Evolutionary conservation across 768 basidiomycete genomes (phyloP).

Genomic region (Holtermannia corniformis): DNA sequence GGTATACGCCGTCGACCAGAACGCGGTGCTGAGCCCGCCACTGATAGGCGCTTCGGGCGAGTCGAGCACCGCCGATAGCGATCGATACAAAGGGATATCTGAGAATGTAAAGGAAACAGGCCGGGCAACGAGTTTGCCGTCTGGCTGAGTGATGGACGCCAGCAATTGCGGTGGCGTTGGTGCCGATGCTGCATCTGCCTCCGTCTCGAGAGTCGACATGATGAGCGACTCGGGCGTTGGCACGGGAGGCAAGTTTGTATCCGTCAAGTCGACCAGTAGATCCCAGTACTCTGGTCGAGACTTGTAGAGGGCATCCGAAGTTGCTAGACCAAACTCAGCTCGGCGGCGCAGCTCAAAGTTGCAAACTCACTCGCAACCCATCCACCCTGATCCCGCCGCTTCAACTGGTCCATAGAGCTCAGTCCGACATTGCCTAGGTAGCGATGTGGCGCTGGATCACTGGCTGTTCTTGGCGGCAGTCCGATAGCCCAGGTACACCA

Average conservation of each 20-base stretch:
- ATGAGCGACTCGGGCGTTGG: conserved; percentile 4
- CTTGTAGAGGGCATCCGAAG: conserved; percentile 35
- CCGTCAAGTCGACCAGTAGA: conserved; percentile 35
- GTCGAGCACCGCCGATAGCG: conserved; percentile 4
- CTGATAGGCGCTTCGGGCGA: background rate
- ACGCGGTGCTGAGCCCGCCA: background rate
- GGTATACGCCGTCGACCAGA: conserved; percentile 21
- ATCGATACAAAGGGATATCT: conserved; percentile 31
- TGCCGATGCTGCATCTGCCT: background rate
- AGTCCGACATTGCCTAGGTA: conserved; percentile 38
- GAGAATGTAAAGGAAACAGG: conserved; percentile 27
- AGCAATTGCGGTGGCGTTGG: background rate
- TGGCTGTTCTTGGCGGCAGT: conserved; percentile 9
- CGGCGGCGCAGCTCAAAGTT: background rate
- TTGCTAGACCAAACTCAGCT: conserved; percentile 18
- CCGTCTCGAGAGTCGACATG: background rate
- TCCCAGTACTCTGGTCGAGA: conserved; percentile 29
- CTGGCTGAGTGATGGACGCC: background rate
- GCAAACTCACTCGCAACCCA: conserved; percentile 38
- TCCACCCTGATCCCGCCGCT: conserved; percentile 16
- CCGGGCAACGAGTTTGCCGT: conserved; percentile 3
- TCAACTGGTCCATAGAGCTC: conserved; percentile 27
- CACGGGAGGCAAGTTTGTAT: background rate
- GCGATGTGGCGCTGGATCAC: background rate
- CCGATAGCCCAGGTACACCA: conserved; percentile 33